phyloP scores from a whole-genome alignment of 1,284 basidiomycete genomes.

The Boletus mariae region DNA sequence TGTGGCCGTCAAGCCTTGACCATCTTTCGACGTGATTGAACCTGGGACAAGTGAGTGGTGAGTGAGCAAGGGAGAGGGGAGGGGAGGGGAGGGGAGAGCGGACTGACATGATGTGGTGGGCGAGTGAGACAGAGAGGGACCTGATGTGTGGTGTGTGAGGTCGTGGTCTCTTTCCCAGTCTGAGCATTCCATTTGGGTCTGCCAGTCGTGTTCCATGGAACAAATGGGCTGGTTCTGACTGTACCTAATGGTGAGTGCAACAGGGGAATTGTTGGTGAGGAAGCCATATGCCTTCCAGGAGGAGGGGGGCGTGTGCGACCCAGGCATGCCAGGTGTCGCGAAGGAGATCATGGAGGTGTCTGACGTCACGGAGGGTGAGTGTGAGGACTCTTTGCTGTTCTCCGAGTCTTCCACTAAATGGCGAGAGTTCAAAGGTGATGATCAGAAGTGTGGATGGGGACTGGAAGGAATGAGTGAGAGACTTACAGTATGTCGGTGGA shows the following conservation, averaged over 20 bases:
- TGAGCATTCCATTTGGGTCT: background rate
- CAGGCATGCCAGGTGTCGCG: background rate
- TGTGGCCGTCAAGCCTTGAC: no score
- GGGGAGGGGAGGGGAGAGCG: no score
- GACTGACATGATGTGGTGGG: constrained; percentile 1
- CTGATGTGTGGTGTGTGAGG: background rate
- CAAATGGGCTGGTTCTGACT: constrained; percentile 9
- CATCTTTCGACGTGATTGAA: no score
- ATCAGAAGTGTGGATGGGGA: no score
- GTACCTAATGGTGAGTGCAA: constrained; percentile 1
- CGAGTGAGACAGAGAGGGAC: background rate
- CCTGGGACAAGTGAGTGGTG: no score
- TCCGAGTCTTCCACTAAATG: background rate
- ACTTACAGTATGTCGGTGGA: constrained; percentile 1
- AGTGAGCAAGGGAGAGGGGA: no score
- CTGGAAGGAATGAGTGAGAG: no score
- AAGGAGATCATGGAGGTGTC: background rate
- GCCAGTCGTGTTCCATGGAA: background rate
- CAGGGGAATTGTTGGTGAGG: background rate
- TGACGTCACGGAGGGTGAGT: background rate
- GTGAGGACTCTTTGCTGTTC: background rate
- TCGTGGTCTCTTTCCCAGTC: constrained; percentile 1
- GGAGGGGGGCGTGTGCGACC: background rate
- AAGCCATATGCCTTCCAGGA: constrained; percentile 4
- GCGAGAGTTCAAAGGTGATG: no score